Evolutionary conservation across 2,329 filamentous ascomycete species (phyloP), one percentile per base, ranked within the genome.

Genomic region (Pseudodiploospora longispora): DNA sequence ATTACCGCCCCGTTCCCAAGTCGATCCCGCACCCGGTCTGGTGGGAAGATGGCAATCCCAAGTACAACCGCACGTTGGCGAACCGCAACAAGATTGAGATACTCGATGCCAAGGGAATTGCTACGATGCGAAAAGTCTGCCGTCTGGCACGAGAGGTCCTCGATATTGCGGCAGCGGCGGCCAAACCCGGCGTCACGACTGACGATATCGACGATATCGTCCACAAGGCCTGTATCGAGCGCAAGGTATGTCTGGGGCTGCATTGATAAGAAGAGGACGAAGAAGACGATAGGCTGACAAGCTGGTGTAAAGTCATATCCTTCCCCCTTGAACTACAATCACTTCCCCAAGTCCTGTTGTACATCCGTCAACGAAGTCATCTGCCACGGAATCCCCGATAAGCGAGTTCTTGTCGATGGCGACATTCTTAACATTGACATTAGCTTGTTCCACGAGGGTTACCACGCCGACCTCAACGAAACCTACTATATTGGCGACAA

Each of bases 381-480:
- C 64, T 98, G 93, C 71, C 93, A 98, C 72, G 93, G 93, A 42
- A 98, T 98, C 51, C 93, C 93, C 10, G 93, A 98, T 59, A 82
- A 95, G 63, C 81, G 93, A 44, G 74, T 85, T 6, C 75, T 98
- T 1, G 68, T 88, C 51, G 91, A 98, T 55, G 93, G 93, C 50
- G 93, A 98, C 59, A 97, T 98, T 52, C 71, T 98, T 59, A 98
- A 98, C 69, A 89, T 98, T 53, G 93, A 98, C 56, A 87, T 98
- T 5, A 90, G 89, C 1, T 71, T 98, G 36, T 98, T 94, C 66
- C 89, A 97, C 62, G 86, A 83, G 49, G 93, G 93, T 43, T 97
- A 91, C 70, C 93, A 98, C 62, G 89, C 88, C 44, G 93, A 98
- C 63, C 72, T 98, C 44, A 98, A 98, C 70, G 93, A 98, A 71